Evolutionary conservation across 495 filamentous ascomycete species (phyloP).

Genomic region (Podospora fimiseda): DNA sequence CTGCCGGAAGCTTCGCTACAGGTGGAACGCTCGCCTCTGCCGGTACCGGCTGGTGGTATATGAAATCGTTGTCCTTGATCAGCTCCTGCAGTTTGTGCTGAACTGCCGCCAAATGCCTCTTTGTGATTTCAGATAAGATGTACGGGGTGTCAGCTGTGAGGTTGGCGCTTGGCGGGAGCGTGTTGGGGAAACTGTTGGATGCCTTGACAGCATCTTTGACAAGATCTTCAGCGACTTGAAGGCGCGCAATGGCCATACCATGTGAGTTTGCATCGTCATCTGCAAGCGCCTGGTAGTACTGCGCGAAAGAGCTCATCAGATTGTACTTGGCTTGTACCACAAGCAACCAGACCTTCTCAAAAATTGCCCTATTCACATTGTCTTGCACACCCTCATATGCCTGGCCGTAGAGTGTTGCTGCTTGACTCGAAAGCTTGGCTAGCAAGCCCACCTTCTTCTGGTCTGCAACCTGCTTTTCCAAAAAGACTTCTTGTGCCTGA

Average conservation of each 20-base stretch:
- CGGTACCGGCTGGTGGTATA: conserved; percentile 90
- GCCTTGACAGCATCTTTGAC: conserved; percentile 68
- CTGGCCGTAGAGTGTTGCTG: conserved; percentile 80
- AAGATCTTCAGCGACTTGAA: conserved; percentile 72
- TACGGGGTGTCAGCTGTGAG: conserved; percentile 70
- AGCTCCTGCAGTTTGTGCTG: conserved; percentile 71
- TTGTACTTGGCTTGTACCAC: conserved; percentile 82
- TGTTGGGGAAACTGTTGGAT: conserved; percentile 74
- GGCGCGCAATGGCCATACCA: conserved; percentile 76
- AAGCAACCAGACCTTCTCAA: conserved; percentile 91
- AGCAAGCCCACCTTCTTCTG: conserved; percentile 87
- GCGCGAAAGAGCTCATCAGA: conserved; percentile 77
- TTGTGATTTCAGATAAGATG: conserved; percentile 70
- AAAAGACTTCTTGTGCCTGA: conserved; percentile 92
- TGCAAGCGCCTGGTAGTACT: conserved; percentile 89
- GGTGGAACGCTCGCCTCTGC: conserved; percentile 71
- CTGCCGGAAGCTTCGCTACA: conserved; percentile 86
- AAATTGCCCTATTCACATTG: conserved; percentile 83
- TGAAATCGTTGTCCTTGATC: conserved; percentile 94
- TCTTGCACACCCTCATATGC: conserved; percentile 86
- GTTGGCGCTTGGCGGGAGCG: conserved; percentile 74
- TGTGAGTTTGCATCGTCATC: conserved; percentile 85
- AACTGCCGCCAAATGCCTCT: conserved; percentile 70
- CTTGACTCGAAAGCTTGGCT: conserved; percentile 88
- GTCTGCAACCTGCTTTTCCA: conserved; percentile 93